These are phyloP conservation scores for Hypholoma sublateritium DNA, from an alignment of 768 basidiomycete species.

Conservation along the genomic window DNA sequence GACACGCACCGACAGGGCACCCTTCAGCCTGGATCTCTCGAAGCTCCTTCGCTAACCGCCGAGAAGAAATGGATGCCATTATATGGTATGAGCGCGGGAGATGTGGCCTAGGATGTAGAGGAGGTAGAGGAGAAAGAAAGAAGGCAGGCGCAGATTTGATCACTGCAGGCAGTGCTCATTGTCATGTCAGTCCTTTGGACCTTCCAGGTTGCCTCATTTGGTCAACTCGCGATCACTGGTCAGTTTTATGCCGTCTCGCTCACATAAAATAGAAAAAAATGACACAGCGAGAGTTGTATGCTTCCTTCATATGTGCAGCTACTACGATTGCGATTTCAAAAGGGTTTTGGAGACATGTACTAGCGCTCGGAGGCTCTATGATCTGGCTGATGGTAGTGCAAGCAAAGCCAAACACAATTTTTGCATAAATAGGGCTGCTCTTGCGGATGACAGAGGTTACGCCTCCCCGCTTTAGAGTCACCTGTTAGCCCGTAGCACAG, in stretches of 20 bases:
- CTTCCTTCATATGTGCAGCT: too few species aligned
- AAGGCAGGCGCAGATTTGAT: background rate
- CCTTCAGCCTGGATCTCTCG: constrained; percentile 64
- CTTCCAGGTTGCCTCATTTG: too few species aligned
- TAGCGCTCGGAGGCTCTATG: too few species aligned
- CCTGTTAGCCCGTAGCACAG: constrained; percentile 46
- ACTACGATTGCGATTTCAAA: too few species aligned
- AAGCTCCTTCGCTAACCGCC: constrained; percentile 72
- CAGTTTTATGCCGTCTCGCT: too few species aligned
- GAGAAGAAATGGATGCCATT: constrained; percentile 64
- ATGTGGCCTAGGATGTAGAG: background rate
- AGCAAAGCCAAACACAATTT: constrained; percentile 36
- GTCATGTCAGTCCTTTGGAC: background rate
- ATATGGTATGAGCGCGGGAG: background rate
- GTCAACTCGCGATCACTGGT: too few species aligned
- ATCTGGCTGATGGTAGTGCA: constrained; percentile 13
- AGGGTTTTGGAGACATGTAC: too few species aligned
- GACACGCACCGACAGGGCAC: constrained; percentile 58
- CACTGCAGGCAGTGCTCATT: background rate
- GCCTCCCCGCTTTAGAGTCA: constrained; percentile 72
- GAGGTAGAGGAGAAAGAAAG: background rate
- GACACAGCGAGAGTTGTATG: too few species aligned
- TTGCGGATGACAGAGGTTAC: constrained; percentile 25
- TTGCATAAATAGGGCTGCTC: constrained; percentile 25
- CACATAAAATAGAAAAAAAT: too few species aligned